A percentile compares a stretch with the other conserved stretches of the same genome.
Conservation (phyloP, 768 basidiomycete genomes). For the Calocybe gangraenosa region DNA sequence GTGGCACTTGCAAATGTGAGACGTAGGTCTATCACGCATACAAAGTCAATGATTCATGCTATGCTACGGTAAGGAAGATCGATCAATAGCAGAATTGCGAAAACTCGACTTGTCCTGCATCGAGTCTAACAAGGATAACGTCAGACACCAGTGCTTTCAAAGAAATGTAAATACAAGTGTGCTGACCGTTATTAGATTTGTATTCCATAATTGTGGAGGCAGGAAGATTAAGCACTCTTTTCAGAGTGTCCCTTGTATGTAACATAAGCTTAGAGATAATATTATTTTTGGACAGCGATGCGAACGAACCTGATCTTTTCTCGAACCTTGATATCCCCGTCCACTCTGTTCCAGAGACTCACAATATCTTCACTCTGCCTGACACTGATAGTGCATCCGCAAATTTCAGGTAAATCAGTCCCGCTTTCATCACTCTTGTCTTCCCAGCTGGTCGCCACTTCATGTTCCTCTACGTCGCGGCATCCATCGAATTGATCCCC, state of each 20-base stretch:
- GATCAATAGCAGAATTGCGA: constrained; percentile 58
- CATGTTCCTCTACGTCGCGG: constrained; percentile 29
- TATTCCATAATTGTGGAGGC: constrained; percentile 86
- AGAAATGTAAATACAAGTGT: neutral
- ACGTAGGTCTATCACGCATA: neutral
- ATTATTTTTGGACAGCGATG: neutral
- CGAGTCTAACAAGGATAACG: constrained; percentile 50
- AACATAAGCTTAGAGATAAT: constrained; percentile 1
- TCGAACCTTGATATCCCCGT: constrained; percentile 68
- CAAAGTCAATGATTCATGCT: constrained; percentile 4
- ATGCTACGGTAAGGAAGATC: constrained; percentile 28
- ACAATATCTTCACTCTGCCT: constrained; percentile 92
- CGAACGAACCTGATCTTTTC: constrained; percentile 74
- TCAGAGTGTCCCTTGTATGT: constrained; percentile 67
- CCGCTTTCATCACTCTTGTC: constrained; percentile 29
- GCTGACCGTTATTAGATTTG: constrained; percentile 84
- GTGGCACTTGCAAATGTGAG: too few species aligned
- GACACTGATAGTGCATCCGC: constrained; percentile 93
- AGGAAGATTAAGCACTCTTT: constrained; percentile 71
- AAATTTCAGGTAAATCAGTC: constrained; percentile 71
- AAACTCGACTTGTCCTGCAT: constrained; percentile 89
- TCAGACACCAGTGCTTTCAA: too few species aligned
- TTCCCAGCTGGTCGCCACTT: constrained; percentile 28
- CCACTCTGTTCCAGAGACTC: constrained; percentile 87
- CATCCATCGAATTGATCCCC: constrained; percentile 88